Base-by-base conservation (phyloP, 495 filamentous ascomycete species). In the Xylaria telfairii region DNA sequence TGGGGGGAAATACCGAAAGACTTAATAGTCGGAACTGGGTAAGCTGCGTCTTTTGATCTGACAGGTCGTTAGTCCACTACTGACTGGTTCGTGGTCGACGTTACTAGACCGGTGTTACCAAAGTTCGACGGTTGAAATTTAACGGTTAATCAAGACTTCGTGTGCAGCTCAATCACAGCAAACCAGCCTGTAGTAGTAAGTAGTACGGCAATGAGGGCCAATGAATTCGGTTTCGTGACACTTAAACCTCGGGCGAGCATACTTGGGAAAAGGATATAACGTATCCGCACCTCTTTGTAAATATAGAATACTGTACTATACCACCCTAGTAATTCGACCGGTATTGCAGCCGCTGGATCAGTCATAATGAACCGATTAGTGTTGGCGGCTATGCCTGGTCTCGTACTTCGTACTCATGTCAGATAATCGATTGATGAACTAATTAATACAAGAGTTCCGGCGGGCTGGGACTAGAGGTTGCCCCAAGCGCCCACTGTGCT, bases 371-470 rank as follows among this genome's bases (percentile, higher is more conserved):
- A 57, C 15, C 53, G 15, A 47, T 24, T 32, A n/a, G 41, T 9
- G 34, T 30, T 28, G 24, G 24, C n/a, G 39, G 44, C 62, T 34
- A 21, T 21, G 62, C 37, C 42, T 21, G 15, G 30, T 10, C 37
- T 47, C 41, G 26, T 30, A 17, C 15, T 28, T 44, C 8, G 34
- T 37, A 37, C 34, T 8, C 3, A n/a, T n/a, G 34, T 3, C 64
- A 49, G 47, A 21, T 15, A 10, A 28, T 30, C 24, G 61, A 8
- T 24, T 9, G 28, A 30, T 28, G 61, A 19, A n/a, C 61, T 41
- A 54, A 66, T 66, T 53, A 47, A 54, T 26, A 34, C 37, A 12
- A 15, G 32, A 47, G 47, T 39, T 41, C 64, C 47, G 47, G 32
- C 26, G 47, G 46, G 34, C 28, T 54, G 64, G 64, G 21, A 66